These are phyloP conservation scores for Datisca glomerata DNA, from an alignment of 306 rosid genomes.

Conservation along the genomic window DNA sequence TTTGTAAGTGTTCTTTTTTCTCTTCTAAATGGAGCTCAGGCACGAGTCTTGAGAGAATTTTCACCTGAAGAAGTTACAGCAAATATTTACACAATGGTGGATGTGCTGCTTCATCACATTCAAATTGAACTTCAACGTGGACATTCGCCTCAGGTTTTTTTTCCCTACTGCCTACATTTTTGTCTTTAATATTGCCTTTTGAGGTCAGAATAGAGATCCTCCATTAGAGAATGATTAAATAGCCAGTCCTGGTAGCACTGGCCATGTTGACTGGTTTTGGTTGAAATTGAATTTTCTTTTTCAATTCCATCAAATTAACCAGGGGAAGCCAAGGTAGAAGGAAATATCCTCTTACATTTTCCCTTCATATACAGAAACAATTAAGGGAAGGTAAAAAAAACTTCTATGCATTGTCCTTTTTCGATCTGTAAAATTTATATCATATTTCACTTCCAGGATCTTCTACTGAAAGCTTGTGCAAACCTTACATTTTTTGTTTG, in stretches of 20 bases:
- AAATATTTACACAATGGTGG: slow-evolving; percentile 96
- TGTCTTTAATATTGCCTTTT: too few relatives aligned
- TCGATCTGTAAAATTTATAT: slow-evolving; percentile 1
- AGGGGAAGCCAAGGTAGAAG: too few relatives aligned
- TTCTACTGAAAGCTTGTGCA: slow-evolving; percentile 66
- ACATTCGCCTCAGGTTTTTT: slow-evolving; percentile 62
- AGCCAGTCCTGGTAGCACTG: too few relatives aligned
- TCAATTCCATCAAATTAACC: too few relatives aligned
- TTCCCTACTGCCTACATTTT: background rate
- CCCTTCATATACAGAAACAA: too few relatives aligned
- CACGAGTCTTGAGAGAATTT: slow-evolving; percentile 79
- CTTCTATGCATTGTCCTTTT: too few relatives aligned
- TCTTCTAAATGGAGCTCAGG: slow-evolving; percentile 31
- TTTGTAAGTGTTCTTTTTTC: slow-evolving; percentile 2
- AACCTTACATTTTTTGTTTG: slow-evolving; percentile 82
- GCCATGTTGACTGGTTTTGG: too few relatives aligned
- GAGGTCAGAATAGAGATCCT: too few relatives aligned
- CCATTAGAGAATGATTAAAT: too few relatives aligned
- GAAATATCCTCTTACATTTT: too few relatives aligned
- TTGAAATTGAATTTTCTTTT: too few relatives aligned
- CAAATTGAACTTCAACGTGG: slow-evolving; percentile 89
- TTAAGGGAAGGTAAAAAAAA: too few relatives aligned
- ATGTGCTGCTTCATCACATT: slow-evolving; percentile 86
- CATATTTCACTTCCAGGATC: slow-evolving; percentile 47
- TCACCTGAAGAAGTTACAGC: slow-evolving; percentile 90